A percentile compares a stretch with the other conserved stretches of the same genome.
Conservation (phyloP, 306 rosid species). For the Sesbania bispinosa region DNA sequence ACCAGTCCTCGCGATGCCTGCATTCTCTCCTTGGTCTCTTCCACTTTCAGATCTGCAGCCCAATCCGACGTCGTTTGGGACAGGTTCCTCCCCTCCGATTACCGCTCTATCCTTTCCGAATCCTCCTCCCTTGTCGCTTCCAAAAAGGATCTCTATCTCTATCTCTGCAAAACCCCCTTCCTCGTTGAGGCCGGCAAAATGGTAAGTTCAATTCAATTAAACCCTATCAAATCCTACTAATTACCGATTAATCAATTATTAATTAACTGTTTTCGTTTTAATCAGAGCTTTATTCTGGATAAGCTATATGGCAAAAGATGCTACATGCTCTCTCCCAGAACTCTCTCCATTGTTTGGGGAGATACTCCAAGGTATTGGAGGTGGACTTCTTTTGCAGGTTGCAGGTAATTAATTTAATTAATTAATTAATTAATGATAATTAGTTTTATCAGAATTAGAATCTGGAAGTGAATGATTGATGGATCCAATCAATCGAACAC, state of each 20-base stretch:
- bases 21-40: constrained; percentile 43
- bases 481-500: no score
- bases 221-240: no score
- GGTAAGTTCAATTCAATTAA: constrained; percentile 28
- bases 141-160: constrained; percentile 50
- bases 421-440: neutral
- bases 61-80: constrained; percentile 69
- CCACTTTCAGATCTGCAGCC: constrained; percentile 54
- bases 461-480: neutral
- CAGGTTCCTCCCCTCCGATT: constrained; percentile 49
- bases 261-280: no score
- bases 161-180: constrained; percentile 47
- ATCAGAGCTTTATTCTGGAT: constrained; percentile 66
- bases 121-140: constrained; percentile 22
- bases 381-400: constrained; percentile 41
- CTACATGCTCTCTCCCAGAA: constrained; percentile 63
- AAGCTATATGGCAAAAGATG: constrained; percentile 57
- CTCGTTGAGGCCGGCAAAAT: constrained; percentile 50
- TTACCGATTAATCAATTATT: no score
- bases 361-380: constrained; percentile 63
- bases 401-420: constrained; percentile 41
- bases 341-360: constrained; percentile 59
- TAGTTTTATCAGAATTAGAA: neutral
- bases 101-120: constrained; percentile 20
- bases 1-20: constrained; percentile 61